Conservation (phyloP, 345 rosid species). For the Dovyalis caffra region DNA sequence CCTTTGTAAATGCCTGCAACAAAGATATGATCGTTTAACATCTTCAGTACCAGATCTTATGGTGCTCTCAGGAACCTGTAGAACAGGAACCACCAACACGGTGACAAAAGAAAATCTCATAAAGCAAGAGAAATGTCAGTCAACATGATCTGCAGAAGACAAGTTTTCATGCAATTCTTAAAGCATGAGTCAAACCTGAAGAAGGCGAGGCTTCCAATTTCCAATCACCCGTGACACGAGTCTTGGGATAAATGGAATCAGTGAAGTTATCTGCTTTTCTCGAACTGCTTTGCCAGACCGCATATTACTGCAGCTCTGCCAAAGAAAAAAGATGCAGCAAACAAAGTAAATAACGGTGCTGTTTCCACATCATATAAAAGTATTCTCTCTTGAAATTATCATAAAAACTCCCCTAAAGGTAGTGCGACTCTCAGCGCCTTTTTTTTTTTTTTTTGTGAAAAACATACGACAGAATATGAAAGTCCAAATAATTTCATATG, state of each 20-base stretch:
- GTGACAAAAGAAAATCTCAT: neutral
- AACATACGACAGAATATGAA: neutral
- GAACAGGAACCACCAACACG: constrained; percentile 1
- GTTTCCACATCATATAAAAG: neutral
- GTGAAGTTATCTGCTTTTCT: constrained; percentile 45
- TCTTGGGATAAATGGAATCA: constrained; percentile 67
- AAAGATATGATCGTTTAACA: constrained; percentile 12
- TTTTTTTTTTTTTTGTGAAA: neutral
- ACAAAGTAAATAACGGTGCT: neutral
- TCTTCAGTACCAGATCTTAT: neutral
- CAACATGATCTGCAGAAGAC: neutral
- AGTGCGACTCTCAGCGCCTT: neutral
- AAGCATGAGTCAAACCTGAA: constrained; percentile 52
- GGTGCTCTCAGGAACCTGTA: constrained; percentile 2
- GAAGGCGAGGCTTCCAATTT: constrained; percentile 58
- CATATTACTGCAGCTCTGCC: constrained; percentile 46
- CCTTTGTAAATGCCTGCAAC: constrained; percentile 74
- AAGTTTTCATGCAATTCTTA: neutral
- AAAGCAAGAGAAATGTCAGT: constrained; percentile 11
- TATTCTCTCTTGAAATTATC: neutral
- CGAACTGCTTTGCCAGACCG: constrained; percentile 39
- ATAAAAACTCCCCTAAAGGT: neutral
- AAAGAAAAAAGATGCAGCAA: constrained; percentile 19
- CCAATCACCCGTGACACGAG: constrained; percentile 44
- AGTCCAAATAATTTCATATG: neutral